Evolutionary conservation across 345 rosid genomes (phyloP).

Genomic region (Arabidopsis suecica): DNA sequence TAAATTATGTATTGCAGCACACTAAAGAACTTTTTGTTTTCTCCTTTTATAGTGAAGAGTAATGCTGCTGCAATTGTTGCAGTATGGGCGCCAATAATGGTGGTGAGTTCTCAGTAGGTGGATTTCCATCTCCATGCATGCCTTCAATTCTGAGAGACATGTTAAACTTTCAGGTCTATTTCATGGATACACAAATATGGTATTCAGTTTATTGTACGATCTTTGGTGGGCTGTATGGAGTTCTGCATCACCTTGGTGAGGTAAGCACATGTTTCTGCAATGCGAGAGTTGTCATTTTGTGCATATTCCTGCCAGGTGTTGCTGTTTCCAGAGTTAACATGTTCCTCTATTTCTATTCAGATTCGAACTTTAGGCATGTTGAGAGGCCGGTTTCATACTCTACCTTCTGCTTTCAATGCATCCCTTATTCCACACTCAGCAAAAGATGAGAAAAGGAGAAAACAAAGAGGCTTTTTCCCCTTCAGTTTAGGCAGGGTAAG

Average conservation of each 20-base stretch:
- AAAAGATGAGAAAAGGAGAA: conserved; percentile 53
- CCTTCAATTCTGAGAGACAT: conserved; percentile 8
- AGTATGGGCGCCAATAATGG: conserved; percentile 91
- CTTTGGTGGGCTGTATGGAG: conserved; percentile 92
- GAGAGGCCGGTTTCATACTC: conserved; percentile 86
- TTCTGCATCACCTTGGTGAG: conserved; percentile 98
- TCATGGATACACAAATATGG: conserved; percentile 99
- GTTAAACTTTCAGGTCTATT: conserved; percentile 70
- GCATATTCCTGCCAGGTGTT: conserved; percentile 13
- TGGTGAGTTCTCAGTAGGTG: conserved; percentile 62
- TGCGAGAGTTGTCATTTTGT: conserved; percentile 16
- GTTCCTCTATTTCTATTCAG: conserved; percentile 48
- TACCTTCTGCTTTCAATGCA: conserved; percentile 83
- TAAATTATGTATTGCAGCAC: conserved; percentile 9
- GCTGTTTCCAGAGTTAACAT: conserved; percentile 38
- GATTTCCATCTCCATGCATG: conserved; percentile 11
- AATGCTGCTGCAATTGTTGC: conserved; percentile 93
- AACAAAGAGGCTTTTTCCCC: conserved; percentile 51
- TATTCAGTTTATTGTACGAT: conserved; percentile 93
- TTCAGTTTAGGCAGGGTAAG: conserved; percentile 65
- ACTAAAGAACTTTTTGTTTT: conserved; percentile 29
- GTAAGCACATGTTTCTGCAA: conserved; percentile 52
- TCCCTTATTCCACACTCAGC: conserved; percentile 65
- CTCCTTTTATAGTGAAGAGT: conserved; percentile 64
- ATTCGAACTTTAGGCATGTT: conserved; percentile 96